Conservation (phyloP, 2,329 filamentous ascomycete genomes). For the Sclerotinia sclerotiorum region DNA sequence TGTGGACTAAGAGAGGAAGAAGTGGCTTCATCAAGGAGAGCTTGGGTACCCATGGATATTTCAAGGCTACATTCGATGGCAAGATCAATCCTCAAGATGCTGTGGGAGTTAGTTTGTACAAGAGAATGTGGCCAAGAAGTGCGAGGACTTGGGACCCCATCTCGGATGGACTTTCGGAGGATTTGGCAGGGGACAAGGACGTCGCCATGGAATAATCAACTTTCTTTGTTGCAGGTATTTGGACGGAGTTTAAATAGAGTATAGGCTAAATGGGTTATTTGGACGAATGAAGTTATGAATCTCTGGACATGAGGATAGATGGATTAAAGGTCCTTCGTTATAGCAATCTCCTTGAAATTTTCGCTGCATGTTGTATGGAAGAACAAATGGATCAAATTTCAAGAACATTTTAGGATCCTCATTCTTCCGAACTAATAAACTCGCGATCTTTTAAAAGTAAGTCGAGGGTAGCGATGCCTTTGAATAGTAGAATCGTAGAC, state of each 20-base stretch:
- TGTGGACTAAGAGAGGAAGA: slow-evolving; percentile 89
- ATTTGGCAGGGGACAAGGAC: slow-evolving; percentile 10
- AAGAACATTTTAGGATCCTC: neutral
- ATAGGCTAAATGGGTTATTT: slow-evolving; percentile 16
- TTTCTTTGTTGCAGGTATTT: neutral
- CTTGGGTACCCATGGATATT: slow-evolving; percentile 97
- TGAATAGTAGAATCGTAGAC: neutral
- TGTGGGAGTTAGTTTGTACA: slow-evolving; percentile 86
- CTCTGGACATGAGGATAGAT: neutral
- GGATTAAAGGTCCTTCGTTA: neutral
- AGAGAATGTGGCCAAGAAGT: slow-evolving; percentile 77
- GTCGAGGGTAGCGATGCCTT: neutral
- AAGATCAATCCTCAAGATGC: slow-evolving; percentile 95
- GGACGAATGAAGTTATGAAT: slow-evolving; percentile 20
- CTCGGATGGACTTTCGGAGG: neutral
- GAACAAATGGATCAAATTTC: neutral
- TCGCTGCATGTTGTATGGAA: neutral
- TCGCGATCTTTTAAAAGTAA: neutral
- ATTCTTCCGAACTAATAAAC: neutral
- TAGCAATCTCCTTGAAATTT: neutral
- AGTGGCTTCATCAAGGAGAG: slow-evolving; percentile 92
- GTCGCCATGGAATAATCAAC: slow-evolving; percentile 14
- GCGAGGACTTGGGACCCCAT: slow-evolving; percentile 45
- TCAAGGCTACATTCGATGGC: slow-evolving; percentile 97
- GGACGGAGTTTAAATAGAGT: slow-evolving; percentile 12